phyloP scores from a whole-genome alignment of 345 rosid genomes.

The Pelargonium nanum region DNA sequence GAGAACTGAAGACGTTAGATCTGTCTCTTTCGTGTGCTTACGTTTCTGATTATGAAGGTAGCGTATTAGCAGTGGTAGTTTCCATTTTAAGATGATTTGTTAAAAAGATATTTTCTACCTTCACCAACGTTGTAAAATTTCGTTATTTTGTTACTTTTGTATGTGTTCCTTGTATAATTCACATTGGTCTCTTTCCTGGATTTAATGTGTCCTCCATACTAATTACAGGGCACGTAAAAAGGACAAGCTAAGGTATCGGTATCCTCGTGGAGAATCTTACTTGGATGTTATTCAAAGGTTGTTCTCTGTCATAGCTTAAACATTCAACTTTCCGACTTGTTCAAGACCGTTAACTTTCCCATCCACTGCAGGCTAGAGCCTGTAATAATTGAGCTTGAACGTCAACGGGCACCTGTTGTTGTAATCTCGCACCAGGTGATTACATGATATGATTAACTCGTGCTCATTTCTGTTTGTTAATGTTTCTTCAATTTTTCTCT shows the following conservation, averaged over 20 bases:
- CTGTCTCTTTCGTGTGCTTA: neutral
- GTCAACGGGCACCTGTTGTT: slow-evolving; percentile 97
- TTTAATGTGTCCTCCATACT: neutral
- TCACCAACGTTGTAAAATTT: neutral
- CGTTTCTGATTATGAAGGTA: neutral
- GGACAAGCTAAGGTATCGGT: slow-evolving; percentile 87
- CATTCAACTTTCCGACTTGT: neutral
- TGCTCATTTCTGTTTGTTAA: neutral
- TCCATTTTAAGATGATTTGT: no score
- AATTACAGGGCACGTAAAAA: slow-evolving; percentile 61
- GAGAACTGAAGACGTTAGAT: neutral
- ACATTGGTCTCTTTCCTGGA: neutral
- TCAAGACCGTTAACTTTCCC: slow-evolving; percentile 5
- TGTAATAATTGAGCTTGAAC: slow-evolving; percentile 92
- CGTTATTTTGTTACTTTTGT: neutral
- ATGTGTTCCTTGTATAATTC: no score
- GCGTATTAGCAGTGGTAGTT: no score
- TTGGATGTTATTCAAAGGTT: slow-evolving; percentile 99
- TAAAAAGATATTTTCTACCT: neutral
- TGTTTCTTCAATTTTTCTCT: neutral
- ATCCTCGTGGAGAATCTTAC: slow-evolving; percentile 99
- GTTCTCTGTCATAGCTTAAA: neutral
- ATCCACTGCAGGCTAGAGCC: slow-evolving; percentile 75
- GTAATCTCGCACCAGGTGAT: slow-evolving; percentile 96
- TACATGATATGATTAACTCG: neutral